phyloP scores from a whole-genome alignment of 1,284 basidiomycete genomes.

The Ceraceosorus bombacis region DNA sequence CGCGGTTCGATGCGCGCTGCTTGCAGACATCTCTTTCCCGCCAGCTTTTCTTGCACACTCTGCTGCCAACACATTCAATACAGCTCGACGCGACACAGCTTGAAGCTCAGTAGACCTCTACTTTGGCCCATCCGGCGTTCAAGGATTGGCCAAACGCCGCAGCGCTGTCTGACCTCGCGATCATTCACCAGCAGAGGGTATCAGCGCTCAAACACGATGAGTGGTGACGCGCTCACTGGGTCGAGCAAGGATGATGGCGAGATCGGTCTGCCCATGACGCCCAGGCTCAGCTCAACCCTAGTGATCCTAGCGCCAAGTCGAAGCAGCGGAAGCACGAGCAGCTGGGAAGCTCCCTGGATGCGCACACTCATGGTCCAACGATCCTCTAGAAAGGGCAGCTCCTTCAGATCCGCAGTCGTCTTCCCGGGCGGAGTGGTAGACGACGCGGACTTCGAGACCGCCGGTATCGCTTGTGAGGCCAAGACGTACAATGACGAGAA shows the following conservation, averaged over 20 bases:
- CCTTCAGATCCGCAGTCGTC: slow-evolving; percentile 40
- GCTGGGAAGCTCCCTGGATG: slow-evolving; percentile 11
- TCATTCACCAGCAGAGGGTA: no score
- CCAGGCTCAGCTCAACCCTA: slow-evolving; percentile 35
- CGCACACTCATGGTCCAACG: slow-evolving; percentile 38
- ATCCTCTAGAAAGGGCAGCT: slow-evolving; percentile 29
- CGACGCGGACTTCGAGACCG: slow-evolving; percentile 15
- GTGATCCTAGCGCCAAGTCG: slow-evolving; percentile 31
- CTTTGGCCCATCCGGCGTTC: no score
- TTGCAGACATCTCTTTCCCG: no score
- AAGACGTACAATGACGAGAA: slow-evolving; percentile 11
- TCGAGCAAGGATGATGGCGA: slow-evolving; percentile 2
- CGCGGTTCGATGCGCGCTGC: no score
- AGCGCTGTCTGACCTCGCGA: no score
- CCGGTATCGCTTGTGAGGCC: slow-evolving; percentile 6
- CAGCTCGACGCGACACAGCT: no score
- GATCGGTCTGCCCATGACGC: slow-evolving; percentile 35
- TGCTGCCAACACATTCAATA: no score
- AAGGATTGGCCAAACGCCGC: no score
- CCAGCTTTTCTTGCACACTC: no score
- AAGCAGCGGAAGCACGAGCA: background rate
- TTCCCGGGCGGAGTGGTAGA: slow-evolving; percentile 42
- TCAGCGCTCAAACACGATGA: no score
- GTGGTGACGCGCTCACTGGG: no score
- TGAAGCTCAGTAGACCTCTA: no score